phyloP scores from a whole-genome alignment of 192 early-diverging fungal genomes.

The Paraglomus brasilianum region DNA sequence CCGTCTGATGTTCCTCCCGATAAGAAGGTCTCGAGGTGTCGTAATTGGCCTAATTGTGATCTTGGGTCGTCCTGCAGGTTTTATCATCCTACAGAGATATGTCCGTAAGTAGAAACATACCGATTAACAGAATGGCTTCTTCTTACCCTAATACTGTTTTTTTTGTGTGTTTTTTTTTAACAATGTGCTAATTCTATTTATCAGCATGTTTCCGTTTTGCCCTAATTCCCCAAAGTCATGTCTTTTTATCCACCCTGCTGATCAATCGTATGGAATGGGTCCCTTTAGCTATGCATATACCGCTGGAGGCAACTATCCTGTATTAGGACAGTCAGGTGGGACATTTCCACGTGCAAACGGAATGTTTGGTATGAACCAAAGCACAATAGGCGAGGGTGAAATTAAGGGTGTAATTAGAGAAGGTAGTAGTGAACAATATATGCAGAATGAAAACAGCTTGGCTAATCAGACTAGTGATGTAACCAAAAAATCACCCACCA shows the following conservation, averaged over 20 bases:
- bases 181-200: neutral
- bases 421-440: too few species aligned
- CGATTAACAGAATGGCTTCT: neutral
- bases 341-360: too few species aligned
- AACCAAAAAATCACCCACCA: neutral
- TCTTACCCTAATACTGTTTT: neutral
- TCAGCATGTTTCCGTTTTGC: conserved; percentile 38
- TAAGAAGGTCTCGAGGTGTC: conserved; percentile 35
- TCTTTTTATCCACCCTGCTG: conserved; percentile 40
- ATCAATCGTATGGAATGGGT: neutral
- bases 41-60: conserved; percentile 45
- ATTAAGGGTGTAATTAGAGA: too few species aligned
- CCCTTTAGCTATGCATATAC: too few species aligned
- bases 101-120: conserved; percentile 10
- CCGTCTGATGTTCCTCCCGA: neutral
- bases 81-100: conserved; percentile 44
- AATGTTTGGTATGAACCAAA: too few species aligned
- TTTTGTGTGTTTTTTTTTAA: neutral
- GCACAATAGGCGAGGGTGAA: too few species aligned
- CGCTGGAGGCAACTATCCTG: too few species aligned
- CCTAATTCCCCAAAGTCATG: conserved; percentile 39
- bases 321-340: too few species aligned
- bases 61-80: conserved; percentile 38
- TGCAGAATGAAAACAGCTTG: too few species aligned
- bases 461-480: neutral